Evolutionary conservation across 139 green algal genomes (phyloP).

Genomic region (Coelastrella sp.): DNA sequence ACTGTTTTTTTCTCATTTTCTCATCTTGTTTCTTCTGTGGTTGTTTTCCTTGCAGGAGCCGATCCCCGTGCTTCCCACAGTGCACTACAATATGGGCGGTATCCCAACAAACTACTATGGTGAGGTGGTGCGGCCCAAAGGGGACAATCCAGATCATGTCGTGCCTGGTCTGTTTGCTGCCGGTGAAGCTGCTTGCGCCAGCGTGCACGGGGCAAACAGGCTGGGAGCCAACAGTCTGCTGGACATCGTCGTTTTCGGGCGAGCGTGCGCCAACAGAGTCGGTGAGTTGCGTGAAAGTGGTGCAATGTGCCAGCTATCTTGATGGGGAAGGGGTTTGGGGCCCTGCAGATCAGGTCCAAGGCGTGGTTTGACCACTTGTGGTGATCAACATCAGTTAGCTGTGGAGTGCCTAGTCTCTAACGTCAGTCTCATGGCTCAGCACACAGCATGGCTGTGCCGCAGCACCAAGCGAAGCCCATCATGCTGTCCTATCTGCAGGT

Average conservation of each 20-base stretch:
- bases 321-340: not conserved
- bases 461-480: no score
- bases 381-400: no score
- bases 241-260: constrained; percentile 99
- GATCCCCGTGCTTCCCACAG: constrained; percentile 97
- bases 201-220: constrained; percentile 98
- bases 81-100: constrained; percentile 99
- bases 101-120: constrained; percentile 98
- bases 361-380: no score
- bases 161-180: constrained; percentile 96
- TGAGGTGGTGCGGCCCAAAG: constrained; percentile 73
- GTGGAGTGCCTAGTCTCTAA: no score
- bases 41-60: constrained; percentile 74
- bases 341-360: no score
- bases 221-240: constrained; percentile 98
- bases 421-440: not conserved
- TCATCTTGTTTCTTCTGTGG: not conserved
- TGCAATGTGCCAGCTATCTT: not conserved
- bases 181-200: constrained; percentile 94
- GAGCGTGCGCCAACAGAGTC: constrained; percentile 91
- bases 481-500: constrained; percentile 45
- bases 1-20: no score
- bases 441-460: not conserved
- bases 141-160: constrained; percentile 81
- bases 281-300: constrained; percentile 42